Conservation (phyloP, 257 asterid species). For the Coffea eugenioides region DNA sequence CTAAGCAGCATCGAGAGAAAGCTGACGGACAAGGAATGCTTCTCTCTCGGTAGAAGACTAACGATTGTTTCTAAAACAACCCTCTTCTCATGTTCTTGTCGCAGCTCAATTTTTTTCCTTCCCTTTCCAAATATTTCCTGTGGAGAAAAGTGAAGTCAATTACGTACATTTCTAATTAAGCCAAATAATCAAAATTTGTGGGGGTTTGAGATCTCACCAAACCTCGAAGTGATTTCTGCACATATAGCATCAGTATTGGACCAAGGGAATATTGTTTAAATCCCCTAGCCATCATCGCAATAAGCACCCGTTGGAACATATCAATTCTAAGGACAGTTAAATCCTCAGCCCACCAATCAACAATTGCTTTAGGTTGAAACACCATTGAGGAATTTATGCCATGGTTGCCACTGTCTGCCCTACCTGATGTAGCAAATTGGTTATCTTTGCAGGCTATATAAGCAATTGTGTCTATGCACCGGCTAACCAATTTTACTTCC, state of each 20-base stretch:
- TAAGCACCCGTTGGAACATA: slow-evolving; percentile 68
- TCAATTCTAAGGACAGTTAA: slow-evolving; percentile 66
- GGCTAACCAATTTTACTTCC: slow-evolving; percentile 64
- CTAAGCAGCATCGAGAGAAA: slow-evolving; percentile 83
- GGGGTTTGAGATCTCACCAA: slow-evolving; percentile 67
- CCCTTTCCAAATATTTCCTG: slow-evolving; percentile 82
- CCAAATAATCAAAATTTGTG: slow-evolving; percentile 9
- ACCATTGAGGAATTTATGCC: slow-evolving; percentile 29
- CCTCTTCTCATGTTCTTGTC: slow-evolving; percentile 73
- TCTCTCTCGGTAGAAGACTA: slow-evolving; percentile 75
- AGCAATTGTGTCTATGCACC: slow-evolving; percentile 72
- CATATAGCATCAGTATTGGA: slow-evolving; percentile 80
- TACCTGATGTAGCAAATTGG: slow-evolving; percentile 37
- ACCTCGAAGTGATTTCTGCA: slow-evolving; percentile 87
- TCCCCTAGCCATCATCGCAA: slow-evolving; percentile 77
- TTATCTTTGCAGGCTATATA: slow-evolving; percentile 64
- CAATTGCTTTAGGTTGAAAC: slow-evolving; percentile 43
- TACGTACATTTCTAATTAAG: slow-evolving; percentile 10
- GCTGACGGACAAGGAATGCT: slow-evolving; percentile 69
- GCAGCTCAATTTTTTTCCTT: slow-evolving; percentile 62
- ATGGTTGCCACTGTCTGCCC: slow-evolving; percentile 24
- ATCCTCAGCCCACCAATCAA: slow-evolving; percentile 94
- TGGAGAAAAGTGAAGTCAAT: slow-evolving; percentile 13
- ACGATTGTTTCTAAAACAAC: slow-evolving; percentile 81
- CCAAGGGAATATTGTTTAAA: slow-evolving; percentile 73